Evolutionary conservation across 257 asterid genomes (phyloP), one percentile per base, ranked within the genome.

Genomic region (Linderniella brevidens): DNA sequence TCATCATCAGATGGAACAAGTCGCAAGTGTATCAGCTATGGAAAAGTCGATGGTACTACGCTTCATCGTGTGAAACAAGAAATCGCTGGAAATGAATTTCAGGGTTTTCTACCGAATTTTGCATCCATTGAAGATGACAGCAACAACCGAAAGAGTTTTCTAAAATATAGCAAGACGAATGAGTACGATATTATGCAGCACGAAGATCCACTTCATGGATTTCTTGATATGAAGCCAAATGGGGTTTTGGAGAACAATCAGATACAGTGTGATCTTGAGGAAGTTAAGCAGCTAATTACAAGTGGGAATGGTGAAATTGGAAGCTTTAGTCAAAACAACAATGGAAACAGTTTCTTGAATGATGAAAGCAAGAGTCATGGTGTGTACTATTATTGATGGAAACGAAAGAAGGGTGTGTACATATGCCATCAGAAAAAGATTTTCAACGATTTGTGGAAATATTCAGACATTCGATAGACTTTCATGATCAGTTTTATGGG

Each of bases 1-100:
- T 73, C 79, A 7, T 75, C 92, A 8, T 82, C 93, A 0, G 93
- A 75, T 39, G 79, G 79, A 41, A 76, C 79, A 14, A 66, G 69
- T 40, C 55, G 71, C 50, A 70, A 76, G 36, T 59, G n/a, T n/a
- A n/a, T n/a, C n/a, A n/a, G n/a, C n/a, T n/a, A n/a, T n/a, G n/a
- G n/a, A n/a, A n/a, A n/a, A n/a, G n/a, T n/a, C n/a, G n/a, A n/a
- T n/a, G n/a, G n/a, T n/a, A n/a, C n/a, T n/a, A n/a, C n/a, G n/a
- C n/a, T n/a, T n/a, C n/a, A n/a, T 74, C 39, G 67, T 61, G 51
- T 64, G 40, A 74, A 68, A 50, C 86, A 81, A 40, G 68, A 63
- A 13, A 55, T 61, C 37, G 67, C 54, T 32, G 39, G 1, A 25
- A 25, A 25, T 25, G 32, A 2, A 37, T 53, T 50, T 54, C 58